A percentile compares a stretch with the other conserved stretches of the same genome.
Conservation (phyloP, 345 rosid genomes). For the Streptanthus diversifolius region DNA sequence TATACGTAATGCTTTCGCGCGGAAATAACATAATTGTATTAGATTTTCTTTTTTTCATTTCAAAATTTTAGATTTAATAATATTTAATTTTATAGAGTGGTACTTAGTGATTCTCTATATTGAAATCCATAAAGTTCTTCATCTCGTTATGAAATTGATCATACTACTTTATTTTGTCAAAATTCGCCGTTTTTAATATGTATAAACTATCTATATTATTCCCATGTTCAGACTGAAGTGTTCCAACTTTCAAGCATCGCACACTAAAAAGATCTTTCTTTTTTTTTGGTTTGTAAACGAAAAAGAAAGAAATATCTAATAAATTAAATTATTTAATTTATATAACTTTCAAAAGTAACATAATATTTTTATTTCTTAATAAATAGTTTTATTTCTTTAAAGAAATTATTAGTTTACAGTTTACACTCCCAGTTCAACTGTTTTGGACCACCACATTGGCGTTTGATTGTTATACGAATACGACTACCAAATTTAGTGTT, state of each 20-base stretch:
- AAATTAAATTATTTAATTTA: background rate
- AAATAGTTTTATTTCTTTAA: background rate
- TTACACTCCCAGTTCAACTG: background rate
- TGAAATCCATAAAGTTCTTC: background rate
- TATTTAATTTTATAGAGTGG: background rate
- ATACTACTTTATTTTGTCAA: background rate
- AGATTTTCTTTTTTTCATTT: background rate
- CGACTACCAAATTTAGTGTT: constrained; percentile 7
- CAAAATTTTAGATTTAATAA: background rate
- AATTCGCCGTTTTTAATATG: background rate
- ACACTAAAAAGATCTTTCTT: background rate
- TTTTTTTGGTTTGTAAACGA: background rate
- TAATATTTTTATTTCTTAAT: background rate
- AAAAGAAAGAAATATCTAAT: background rate
- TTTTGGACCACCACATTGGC: background rate
- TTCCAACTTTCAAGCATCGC: background rate
- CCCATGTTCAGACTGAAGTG: background rate
- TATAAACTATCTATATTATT: background rate
- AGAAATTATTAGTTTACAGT: background rate
- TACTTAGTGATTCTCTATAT: background rate
- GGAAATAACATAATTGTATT: background rate
- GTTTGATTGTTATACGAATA: constrained; percentile 5
- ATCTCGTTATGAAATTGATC: background rate
- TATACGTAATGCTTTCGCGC: constrained; percentile 26
- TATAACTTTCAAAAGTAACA: background rate